Conservation (phyloP, 1,284 basidiomycete genomes). For the Marasmius tenuissimus region DNA sequence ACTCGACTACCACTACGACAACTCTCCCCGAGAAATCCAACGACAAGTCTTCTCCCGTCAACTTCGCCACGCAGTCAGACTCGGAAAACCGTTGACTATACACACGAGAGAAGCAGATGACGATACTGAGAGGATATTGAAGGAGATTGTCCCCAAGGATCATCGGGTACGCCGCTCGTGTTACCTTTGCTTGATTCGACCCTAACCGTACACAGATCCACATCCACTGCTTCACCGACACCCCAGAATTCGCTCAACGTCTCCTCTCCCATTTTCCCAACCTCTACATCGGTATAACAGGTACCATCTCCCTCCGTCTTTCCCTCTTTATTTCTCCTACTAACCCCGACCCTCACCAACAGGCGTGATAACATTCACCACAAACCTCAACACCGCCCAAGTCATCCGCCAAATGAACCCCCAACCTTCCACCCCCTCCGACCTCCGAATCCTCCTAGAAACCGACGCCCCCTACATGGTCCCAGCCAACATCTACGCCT, state of each 20-base stretch:
- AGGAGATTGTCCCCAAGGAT: constrained; percentile 66
- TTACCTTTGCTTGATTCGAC: not conserved
- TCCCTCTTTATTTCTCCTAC: not conserved
- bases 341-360: constrained; percentile 3
- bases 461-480: constrained; percentile 86
- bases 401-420: constrained; percentile 54
- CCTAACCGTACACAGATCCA: constrained; percentile 51
- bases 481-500: constrained; percentile 67
- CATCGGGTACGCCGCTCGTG: constrained; percentile 49
- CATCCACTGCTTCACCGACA: constrained; percentile 81
- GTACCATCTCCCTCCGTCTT: constrained; percentile 26
- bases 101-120: constrained; percentile 82
- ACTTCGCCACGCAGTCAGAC: constrained; percentile 60
- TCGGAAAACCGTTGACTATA: constrained; percentile 74
- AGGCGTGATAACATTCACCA: constrained; percentile 78
- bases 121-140: constrained; percentile 76
- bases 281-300: constrained; percentile 78
- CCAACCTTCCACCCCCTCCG: constrained; percentile 16
- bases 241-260: constrained; percentile 66
- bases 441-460: constrained; percentile 70
- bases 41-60: constrained; percentile 66
- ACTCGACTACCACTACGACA: constrained; percentile 81
- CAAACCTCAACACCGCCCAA: constrained; percentile 65
- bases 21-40: constrained; percentile 69
- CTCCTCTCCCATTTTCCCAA: constrained; percentile 78